Base-by-base conservation (phyloP, 2,329 filamentous ascomycete genomes). In the Didymella pinodella region DNA sequence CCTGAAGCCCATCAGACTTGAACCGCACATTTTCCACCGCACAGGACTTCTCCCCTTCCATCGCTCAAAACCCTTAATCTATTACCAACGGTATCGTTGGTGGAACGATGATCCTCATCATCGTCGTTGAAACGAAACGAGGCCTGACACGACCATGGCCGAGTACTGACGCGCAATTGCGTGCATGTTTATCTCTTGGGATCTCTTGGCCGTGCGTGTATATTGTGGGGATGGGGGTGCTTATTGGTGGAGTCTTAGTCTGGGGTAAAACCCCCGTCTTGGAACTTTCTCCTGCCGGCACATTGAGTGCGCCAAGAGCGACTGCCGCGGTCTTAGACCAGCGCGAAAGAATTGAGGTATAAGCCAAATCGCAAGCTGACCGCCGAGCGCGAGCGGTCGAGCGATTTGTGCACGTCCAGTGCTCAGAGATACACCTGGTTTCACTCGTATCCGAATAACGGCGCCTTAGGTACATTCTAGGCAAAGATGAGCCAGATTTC, bases 251-350 rank as follows among this genome's bases (percentile, higher is more conserved):
- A 46, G n/a, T n/a, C n/a, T 5, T n/a, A 5, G 11, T 10, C 38
- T 56, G 22, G 40, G 40, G 46, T 50, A 55, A 56, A 56, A 49
- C 32, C 31, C 50, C 53, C 53, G 53, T 50, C 53, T 56, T 56
- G 53, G 29, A 6, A 40, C 10, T 22, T 22, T 2, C 22, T 22
- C 22, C 12, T 28, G 20, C 29, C 22, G 29, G 29, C 29, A 31
- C 22, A 10, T 22, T 20, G 7, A 40, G 14, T 41, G 31, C 25
- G 44, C 44, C 18, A 41, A 25, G 38, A 12, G 8, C 31, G 4
- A 5, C 4, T 16, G 7, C 38, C 38, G 48, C 28, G 48, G 26
- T 11, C 22, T 29, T 31, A 22, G 34, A 4, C 32, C 32, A 34
- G 32, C 32, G 14, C 4, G 16, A 8, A 7, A 8, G 32, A 12